Conservation (phyloP, 2,329 filamentous ascomycete genomes). For the Juglanconis sp. region DNA sequence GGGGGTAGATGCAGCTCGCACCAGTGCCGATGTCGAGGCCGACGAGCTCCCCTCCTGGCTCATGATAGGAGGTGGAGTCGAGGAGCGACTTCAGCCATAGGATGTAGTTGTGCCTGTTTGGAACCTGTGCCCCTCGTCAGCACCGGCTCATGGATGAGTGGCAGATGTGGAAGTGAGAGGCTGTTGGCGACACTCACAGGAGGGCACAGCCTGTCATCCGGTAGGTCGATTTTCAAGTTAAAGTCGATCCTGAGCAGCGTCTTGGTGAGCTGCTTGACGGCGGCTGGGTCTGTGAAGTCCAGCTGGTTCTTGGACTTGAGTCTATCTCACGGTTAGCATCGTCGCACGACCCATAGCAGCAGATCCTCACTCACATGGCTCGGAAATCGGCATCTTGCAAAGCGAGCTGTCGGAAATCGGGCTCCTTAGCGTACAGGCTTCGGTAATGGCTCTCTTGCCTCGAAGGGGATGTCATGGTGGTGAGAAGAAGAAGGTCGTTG, state of each 20-base stretch:
- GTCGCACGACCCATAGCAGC: not conserved
- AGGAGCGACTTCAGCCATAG: slow-evolving; percentile 82
- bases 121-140: slow-evolving; percentile 38
- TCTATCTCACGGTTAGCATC: slow-evolving; percentile 23
- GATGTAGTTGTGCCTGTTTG: slow-evolving; percentile 80
- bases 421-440: slow-evolving; percentile 37
- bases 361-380: slow-evolving; percentile 32
- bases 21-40: slow-evolving; percentile 89
- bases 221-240: slow-evolving; percentile 65
- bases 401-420: slow-evolving; percentile 43
- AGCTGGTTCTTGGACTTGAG: slow-evolving; percentile 49
- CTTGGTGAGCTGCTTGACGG: slow-evolving; percentile 78
- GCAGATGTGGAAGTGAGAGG: not conserved
- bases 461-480: slow-evolving; percentile 6
- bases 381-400: slow-evolving; percentile 40
- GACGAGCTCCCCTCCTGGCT: slow-evolving; percentile 46
- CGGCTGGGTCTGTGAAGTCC: slow-evolving; percentile 75
- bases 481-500: not conserved
- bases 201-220: slow-evolving; percentile 78
- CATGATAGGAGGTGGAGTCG: slow-evolving; percentile 62
- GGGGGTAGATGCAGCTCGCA: slow-evolving; percentile 85
- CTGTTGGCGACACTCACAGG: slow-evolving; percentile 52
- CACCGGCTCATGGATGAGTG: not conserved
- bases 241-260: slow-evolving; percentile 76
- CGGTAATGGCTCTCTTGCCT: slow-evolving; percentile 31